These are phyloP conservation scores for Oryza meyeriana DNA, from an alignment of 176 grass and related monocot species.

Conservation along the genomic window DNA sequence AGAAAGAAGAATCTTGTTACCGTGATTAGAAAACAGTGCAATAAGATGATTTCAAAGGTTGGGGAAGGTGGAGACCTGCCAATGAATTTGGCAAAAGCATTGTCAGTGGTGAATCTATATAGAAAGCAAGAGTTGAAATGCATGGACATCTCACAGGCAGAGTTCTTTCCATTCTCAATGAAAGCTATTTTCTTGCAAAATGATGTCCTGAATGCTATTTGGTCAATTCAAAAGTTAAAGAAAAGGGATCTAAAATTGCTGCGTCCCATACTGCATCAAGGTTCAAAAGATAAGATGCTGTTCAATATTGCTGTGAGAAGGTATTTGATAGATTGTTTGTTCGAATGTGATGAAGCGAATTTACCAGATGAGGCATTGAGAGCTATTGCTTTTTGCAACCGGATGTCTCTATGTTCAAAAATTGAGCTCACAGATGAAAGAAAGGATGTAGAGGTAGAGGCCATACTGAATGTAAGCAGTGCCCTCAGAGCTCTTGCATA, in stretches of 20 bases:
- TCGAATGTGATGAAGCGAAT: slow-evolving; percentile 32
- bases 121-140: not conserved
- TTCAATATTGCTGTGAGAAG: not conserved
- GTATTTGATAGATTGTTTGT: slow-evolving; percentile 35
- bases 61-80: slow-evolving; percentile 6
- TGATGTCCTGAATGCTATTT: slow-evolving; percentile 19
- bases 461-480: slow-evolving; percentile 35
- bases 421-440: not conserved
- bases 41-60: slow-evolving; percentile 10
- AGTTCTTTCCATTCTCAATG: slow-evolving; percentile 21
- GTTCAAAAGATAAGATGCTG: not conserved
- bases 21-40: slow-evolving; percentile 2
- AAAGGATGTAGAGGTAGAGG: slow-evolving; percentile 12
- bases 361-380: slow-evolving; percentile 19
- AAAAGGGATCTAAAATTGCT: not conserved
- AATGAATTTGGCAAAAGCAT: slow-evolving; percentile 13
- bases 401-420: not conserved
- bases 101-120: slow-evolving; percentile 12
- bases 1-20: not conserved
- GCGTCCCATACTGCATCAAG: not conserved
- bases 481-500: slow-evolving; percentile 14
- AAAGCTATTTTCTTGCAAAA: slow-evolving; percentile 5
- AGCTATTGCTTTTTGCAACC: slow-evolving; percentile 16
- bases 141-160: not conserved
- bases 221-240: not conserved